Conservation (phyloP, 495 filamentous ascomycete species). For the Lentithecium fluviatile region DNA sequence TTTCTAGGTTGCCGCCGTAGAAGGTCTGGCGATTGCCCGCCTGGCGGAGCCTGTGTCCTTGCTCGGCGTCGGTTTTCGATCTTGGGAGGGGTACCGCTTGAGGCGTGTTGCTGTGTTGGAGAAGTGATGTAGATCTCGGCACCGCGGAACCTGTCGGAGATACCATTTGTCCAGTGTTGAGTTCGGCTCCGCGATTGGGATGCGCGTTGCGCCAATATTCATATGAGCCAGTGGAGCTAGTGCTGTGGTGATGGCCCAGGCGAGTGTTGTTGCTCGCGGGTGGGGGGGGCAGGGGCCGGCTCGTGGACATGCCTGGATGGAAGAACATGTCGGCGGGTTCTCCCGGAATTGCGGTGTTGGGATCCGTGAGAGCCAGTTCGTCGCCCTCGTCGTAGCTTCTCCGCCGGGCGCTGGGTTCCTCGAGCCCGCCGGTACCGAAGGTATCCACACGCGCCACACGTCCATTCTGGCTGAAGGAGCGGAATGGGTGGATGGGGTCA, state of each 20-base stretch:
- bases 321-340: conserved; percentile 90
- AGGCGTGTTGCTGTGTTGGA: conserved; percentile 76
- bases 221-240: conserved; percentile 23
- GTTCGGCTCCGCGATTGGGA: conserved; percentile 25
- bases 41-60: conserved; percentile 54
- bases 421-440: conserved; percentile 79
- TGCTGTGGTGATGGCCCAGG: conserved; percentile 13
- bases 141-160: conserved; percentile 47
- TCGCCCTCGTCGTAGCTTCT: conserved; percentile 95
- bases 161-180: conserved; percentile 30
- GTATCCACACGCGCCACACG: conserved; percentile 67
- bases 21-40: conserved; percentile 48
- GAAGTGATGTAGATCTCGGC: conserved; percentile 82
- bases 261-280: conserved; percentile 48
- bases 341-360: conserved; percentile 56
- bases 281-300: conserved; percentile 75
- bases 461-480: conserved; percentile 45
- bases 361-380: conserved; percentile 59
- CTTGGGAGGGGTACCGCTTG: conserved; percentile 77
- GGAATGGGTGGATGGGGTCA: conserved; percentile 62
- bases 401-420: conserved; percentile 66
- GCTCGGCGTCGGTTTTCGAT: conserved; percentile 90
- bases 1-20: conserved; percentile 44
- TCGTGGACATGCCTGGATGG: conserved; percentile 69
- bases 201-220: conserved; percentile 32